Evolutionary conservation across 257 asterid genomes (phyloP).

Genomic region (Plantago major): DNA sequence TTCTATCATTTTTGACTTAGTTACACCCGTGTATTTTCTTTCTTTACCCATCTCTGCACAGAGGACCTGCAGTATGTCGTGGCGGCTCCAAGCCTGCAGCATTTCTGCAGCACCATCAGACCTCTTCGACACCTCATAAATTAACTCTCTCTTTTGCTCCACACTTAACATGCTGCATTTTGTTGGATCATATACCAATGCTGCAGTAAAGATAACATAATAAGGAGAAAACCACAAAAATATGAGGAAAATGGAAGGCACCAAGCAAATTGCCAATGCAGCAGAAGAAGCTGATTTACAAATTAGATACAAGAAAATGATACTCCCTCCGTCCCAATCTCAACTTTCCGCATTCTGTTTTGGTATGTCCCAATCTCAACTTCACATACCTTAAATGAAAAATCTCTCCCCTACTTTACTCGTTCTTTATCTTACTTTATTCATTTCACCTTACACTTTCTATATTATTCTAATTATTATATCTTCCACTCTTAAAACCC

Average conservation of each 20-base stretch:
- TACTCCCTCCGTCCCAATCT: too few species aligned
- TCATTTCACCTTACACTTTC: too few species aligned
- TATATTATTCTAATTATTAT: too few species aligned
- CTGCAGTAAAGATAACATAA: conserved; percentile 23
- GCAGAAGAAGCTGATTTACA: not conserved
- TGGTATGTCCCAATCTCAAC: too few species aligned
- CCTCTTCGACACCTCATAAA: conserved; percentile 56
- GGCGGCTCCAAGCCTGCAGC: conserved; percentile 61
- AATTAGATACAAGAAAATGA: not conserved
- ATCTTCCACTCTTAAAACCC: too few species aligned
- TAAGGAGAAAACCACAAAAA: too few species aligned
- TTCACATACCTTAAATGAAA: too few species aligned
- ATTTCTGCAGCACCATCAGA: conserved; percentile 55
- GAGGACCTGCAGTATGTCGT: conserved; percentile 59
- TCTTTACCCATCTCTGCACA: conserved; percentile 75
- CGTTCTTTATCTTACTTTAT: too few species aligned
- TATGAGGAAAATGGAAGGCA: too few species aligned
- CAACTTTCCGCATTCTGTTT: too few species aligned
- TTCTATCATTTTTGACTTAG: conserved; percentile 59
- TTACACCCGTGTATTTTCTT: conserved; percentile 57
- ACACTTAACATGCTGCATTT: conserved; percentile 53
- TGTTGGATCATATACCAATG: conserved; percentile 42
- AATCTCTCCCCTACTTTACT: too few species aligned
- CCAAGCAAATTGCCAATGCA: too few species aligned
- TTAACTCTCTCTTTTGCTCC: conserved; percentile 65